These are phyloP conservation scores for Sporisorium reilianum DNA, from an alignment of 1,284 basidiomycete genomes.

Conservation along the genomic window DNA sequence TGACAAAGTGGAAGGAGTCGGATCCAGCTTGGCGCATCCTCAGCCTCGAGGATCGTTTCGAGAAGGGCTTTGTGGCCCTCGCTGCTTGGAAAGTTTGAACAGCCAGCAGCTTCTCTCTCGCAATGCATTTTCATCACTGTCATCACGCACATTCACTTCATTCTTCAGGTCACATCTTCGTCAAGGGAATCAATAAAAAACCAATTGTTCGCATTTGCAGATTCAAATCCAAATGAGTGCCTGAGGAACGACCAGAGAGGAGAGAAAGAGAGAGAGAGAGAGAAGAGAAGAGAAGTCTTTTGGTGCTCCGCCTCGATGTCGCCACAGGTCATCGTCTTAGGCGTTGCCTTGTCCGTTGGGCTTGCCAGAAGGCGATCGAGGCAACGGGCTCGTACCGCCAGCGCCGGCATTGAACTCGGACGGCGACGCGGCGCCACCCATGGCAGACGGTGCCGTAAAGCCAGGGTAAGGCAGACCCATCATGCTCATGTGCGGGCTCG, in stretches of 20 bases:
- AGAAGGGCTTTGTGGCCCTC: constrained; percentile 46
- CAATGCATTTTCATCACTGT: neutral
- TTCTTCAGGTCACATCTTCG: constrained; percentile 5
- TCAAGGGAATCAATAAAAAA: constrained; percentile 9
- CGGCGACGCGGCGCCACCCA: constrained; percentile 18
- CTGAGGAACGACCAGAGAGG: neutral
- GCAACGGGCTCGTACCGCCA: constrained; percentile 19
- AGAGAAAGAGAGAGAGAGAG: neutral
- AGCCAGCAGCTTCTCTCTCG: neutral
- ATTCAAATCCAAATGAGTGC: constrained; percentile 3
- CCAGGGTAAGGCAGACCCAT: constrained; percentile 49
- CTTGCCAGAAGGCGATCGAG: constrained; percentile 31
- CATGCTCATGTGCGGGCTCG: constrained; percentile 58
- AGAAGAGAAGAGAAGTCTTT: neutral
- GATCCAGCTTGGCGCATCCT: constrained; percentile 33
- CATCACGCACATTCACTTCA: constrained; percentile 1
- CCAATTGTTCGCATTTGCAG: constrained; percentile 13
- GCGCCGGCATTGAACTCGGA: constrained; percentile 24
- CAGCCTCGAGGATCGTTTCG: constrained; percentile 43
- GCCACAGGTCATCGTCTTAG: neutral
- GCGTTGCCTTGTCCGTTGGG: constrained; percentile 32
- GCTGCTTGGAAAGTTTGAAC: constrained; percentile 41
- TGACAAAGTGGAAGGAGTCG: constrained; percentile 44
- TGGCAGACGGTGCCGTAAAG: constrained; percentile 34
- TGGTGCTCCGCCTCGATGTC: neutral